phyloP scores from a whole-genome alignment of 192 early-diverging fungal genomes.

The Ambispora gerdemannii region DNA sequence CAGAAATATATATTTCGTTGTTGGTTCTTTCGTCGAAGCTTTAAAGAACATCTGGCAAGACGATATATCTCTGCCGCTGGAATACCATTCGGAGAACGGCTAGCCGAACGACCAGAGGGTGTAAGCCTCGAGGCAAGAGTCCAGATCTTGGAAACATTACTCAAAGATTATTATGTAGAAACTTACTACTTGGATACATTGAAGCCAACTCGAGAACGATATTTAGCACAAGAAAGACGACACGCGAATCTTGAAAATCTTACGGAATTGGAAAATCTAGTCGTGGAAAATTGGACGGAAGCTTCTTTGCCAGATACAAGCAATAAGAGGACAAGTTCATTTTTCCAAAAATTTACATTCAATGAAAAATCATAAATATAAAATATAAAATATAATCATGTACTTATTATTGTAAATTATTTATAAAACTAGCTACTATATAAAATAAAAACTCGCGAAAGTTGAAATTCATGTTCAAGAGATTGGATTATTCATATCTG shows the following conservation, averaged over 20 bases:
- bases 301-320: too few species aligned
- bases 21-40: constrained; percentile 9
- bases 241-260: background rate
- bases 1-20: constrained; percentile 6
- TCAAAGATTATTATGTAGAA: constrained; percentile 13
- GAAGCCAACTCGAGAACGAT: background rate
- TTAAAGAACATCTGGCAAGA: constrained; percentile 6
- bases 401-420: too few species aligned
- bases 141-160: background rate
- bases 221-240: background rate
- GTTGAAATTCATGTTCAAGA: too few species aligned
- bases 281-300: too few species aligned
- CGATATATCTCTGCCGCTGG: constrained; percentile 1
- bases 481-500: too few species aligned
- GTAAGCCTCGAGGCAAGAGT: background rate
- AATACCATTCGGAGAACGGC: constrained; percentile 1
- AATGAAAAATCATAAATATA: too few species aligned
- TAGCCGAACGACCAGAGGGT: background rate
- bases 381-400: too few species aligned
- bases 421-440: too few species aligned
- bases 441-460: too few species aligned
- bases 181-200: background rate
- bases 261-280: background rate
- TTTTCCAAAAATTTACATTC: too few species aligned
- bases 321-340: too few species aligned